Conservation (phyloP, 2,329 filamentous ascomycete genomes). For the Ophiocordyceps camponoti-saundersi region DNA sequence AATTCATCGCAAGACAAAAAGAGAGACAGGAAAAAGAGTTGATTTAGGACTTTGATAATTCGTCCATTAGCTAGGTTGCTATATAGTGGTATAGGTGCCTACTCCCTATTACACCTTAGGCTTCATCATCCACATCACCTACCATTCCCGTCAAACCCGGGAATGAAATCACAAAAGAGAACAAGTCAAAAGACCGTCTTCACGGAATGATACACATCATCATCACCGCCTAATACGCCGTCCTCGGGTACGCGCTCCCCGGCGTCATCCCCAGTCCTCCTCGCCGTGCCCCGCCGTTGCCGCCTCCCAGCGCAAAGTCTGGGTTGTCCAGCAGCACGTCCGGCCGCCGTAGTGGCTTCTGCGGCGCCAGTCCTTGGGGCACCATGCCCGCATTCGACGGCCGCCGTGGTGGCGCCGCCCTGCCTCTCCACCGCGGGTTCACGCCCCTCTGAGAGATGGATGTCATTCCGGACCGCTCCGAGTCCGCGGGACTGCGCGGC, state of each 20-base stretch:
- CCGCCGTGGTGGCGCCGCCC: neutral
- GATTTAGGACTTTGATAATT: too few species aligned
- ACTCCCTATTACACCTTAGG: too few species aligned
- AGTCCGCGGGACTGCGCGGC: constrained; percentile 55
- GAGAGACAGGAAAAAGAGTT: too few species aligned
- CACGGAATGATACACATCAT: too few species aligned
- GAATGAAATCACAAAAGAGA: too few species aligned
- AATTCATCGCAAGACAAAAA: too few species aligned
- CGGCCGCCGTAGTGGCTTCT: constrained; percentile 44
- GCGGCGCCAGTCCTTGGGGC: constrained; percentile 23
- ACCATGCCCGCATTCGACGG: neutral
- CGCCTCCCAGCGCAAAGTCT: constrained; percentile 58
- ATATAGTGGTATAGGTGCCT: too few species aligned
- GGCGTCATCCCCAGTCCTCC: constrained; percentile 29
- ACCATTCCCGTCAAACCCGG: too few species aligned
- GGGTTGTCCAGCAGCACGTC: constrained; percentile 72
- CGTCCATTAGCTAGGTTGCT: too few species aligned
- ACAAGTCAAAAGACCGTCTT: too few species aligned
- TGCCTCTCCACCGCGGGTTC: constrained; percentile 61
- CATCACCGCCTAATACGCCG: neutral
- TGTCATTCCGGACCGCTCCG: constrained; percentile 73
- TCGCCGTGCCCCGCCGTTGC: constrained; percentile 6
- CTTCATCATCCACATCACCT: too few species aligned
- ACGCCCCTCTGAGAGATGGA: constrained; percentile 76
- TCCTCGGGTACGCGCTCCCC: constrained; percentile 32